Evolutionary conservation across 1,139 yeast genomes (phyloP).

Genomic region (Komagataea norvegica): DNA sequence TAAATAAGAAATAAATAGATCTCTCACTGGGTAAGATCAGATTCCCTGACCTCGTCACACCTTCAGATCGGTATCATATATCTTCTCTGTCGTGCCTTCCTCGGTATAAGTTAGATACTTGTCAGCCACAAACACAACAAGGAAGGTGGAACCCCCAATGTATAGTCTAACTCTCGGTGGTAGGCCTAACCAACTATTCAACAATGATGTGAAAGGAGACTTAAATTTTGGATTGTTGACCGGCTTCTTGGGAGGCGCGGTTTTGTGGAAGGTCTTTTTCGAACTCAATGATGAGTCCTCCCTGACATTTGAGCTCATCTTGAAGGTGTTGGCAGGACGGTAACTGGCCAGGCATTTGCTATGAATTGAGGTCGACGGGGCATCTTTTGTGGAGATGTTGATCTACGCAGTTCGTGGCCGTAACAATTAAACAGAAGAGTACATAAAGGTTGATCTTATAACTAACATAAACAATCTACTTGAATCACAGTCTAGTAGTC

Average conservation of each 20-base stretch:
- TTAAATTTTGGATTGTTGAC: neutral
- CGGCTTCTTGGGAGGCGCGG: constrained; percentile 4
- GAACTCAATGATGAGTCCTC: no score
- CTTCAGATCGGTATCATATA: neutral
- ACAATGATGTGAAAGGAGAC: constrained; percentile 7
- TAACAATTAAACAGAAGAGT: no score
- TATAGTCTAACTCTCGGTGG: constrained; percentile 21
- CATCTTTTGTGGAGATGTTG: no score
- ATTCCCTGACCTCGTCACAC: neutral
- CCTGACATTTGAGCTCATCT: no score
- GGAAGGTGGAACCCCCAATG: constrained; percentile 21
- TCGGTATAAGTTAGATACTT: constrained; percentile 15
- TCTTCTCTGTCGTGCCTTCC: constrained; percentile 4
- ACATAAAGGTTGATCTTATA: neutral
- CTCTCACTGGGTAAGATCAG: neutral
- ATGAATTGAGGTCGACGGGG: neutral
- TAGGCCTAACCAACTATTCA: constrained; percentile 15
- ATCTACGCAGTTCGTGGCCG: no score
- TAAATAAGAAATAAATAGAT: no score
- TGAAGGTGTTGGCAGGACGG: no score
- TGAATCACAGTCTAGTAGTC: constrained; percentile 12
- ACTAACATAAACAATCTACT: neutral
- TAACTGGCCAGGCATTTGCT: no score
- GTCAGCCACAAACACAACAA: constrained; percentile 21
- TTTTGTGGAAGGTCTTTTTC: constrained; percentile 17